A percentile compares a stretch with the other conserved stretches of the same genome.
Conservation (phyloP, 257 asterid species). For the Solanum arcanum region DNA sequence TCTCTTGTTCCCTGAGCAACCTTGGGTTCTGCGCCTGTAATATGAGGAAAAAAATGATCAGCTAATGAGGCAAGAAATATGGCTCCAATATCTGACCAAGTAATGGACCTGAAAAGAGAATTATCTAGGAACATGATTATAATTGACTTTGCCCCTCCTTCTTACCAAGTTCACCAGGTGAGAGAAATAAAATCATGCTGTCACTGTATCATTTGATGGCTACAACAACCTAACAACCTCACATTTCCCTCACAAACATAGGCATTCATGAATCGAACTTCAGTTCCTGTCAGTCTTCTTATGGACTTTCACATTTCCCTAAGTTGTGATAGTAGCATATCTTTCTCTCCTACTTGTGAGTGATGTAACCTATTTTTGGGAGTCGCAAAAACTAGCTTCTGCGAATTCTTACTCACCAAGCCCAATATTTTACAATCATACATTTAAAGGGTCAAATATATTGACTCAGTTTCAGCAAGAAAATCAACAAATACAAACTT, state of each 20-base stretch:
- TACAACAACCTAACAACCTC: background rate
- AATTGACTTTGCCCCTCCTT: background rate
- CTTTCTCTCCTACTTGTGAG: background rate
- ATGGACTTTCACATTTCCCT: background rate
- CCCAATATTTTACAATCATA: background rate
- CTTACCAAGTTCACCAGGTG: background rate
- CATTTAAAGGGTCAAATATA: background rate
- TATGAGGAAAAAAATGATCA: background rate
- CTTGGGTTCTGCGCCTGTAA: slow-evolving; percentile 73
- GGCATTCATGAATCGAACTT: background rate
- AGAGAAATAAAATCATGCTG: background rate
- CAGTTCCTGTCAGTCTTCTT: background rate
- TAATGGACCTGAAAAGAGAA: background rate
- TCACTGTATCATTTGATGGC: background rate
- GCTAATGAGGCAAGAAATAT: background rate
- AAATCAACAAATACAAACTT: background rate
- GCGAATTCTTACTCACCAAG: background rate
- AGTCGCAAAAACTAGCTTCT: background rate
- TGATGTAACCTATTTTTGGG: background rate
- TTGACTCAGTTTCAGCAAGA: background rate
- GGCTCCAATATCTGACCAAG: background rate
- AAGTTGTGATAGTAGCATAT: background rate
- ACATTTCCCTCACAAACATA: background rate
- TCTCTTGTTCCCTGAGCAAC: slow-evolving; percentile 71
- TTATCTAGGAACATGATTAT: background rate